phyloP scores from a whole-genome alignment of 805 yeast species.

The Suhomyces prunicola region DNA sequence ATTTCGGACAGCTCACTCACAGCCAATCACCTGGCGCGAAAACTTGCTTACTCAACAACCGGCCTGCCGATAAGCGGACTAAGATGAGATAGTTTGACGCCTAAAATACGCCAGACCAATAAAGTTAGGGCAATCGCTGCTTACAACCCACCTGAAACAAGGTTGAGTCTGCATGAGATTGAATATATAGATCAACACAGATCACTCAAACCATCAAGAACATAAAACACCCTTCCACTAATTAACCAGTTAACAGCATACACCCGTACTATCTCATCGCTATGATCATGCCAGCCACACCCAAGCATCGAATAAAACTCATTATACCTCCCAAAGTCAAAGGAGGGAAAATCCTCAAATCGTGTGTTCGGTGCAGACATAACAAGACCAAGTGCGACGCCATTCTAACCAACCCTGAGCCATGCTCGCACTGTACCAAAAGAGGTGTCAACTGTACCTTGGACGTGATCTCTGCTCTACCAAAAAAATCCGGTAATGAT shows the following conservation, averaged over 20 bases:
- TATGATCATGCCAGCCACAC: constrained; percentile 12
- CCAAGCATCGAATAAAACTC: constrained; percentile 11
- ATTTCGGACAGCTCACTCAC: constrained; percentile 4
- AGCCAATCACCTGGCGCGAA: constrained; percentile 6
- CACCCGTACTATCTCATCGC: neutral
- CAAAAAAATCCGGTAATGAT: constrained; percentile 42
- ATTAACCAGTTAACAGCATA: neutral
- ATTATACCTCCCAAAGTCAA: constrained; percentile 8
- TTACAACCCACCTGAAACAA: neutral
- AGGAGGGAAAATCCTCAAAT: constrained; percentile 34
- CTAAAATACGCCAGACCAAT: neutral
- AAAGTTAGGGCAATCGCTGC: neutral
- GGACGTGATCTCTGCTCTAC: constrained; percentile 46
- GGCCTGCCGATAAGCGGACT: constrained; percentile 8
- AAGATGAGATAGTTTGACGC: constrained; percentile 1
- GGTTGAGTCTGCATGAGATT: neutral
- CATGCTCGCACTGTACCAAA: constrained; percentile 57
- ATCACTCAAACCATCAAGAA: neutral
- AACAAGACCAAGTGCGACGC: constrained; percentile 70
- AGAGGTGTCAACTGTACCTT: constrained; percentile 51
- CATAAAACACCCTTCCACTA: neutral
- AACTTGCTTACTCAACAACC: constrained; percentile 1
- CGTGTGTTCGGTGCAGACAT: constrained; percentile 63
- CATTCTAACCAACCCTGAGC: constrained; percentile 44
- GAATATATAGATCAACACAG: neutral